Base-by-base conservation (phyloP, 331 rosid genomes). In the Stylosanthes scabra region DNA sequence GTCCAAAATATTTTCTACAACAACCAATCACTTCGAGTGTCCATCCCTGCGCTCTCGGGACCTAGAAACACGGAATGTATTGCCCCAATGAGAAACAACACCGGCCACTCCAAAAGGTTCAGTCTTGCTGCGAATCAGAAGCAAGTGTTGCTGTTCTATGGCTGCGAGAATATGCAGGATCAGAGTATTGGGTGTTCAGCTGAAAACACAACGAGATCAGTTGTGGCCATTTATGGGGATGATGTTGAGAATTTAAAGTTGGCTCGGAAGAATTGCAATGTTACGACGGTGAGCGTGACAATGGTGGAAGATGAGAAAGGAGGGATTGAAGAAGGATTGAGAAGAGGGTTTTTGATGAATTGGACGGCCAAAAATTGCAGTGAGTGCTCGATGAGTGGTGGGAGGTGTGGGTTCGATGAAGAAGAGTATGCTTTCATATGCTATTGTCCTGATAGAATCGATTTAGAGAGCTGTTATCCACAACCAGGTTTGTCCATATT, bases 371-470 rank as follows among this genome's bases (percentile, higher is more conserved):
- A 9, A 0, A 2, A 59, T 39, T 89, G 91, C 67, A 50, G 6
- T 10, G 0, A 0, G 1, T 89, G 91, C 51, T 1, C 5, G 34
- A 0, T 0, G 0, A 84, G 80, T 11, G 82, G 83, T 15, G 91
- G 94, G 4, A 12, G 29, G 41, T 86, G 94, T 7, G 94, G 90
- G 2, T 83, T 77, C 70, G 44, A 70, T 2, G 6, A 0, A 2
- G 0, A 40, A 0, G 9, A 5, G 0, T 7, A 0, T 3, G 42
- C 1, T 15, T 82, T 73, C 74, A 15, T 31, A 31, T 86, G 91
- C 42, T 78, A 13, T 47, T 88, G 91, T 49, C 74, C 31, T 3
- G 71, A 74, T 51, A 6, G 75, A 15, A 71, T 78, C 67, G 70
- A 72, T 6, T 0, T 8, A 8, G 13, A 0, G 10, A 8, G 0